phyloP scores from a whole-genome alignment of 495 filamentous ascomycete species.

The Aspergillus conjunctus region DNA sequence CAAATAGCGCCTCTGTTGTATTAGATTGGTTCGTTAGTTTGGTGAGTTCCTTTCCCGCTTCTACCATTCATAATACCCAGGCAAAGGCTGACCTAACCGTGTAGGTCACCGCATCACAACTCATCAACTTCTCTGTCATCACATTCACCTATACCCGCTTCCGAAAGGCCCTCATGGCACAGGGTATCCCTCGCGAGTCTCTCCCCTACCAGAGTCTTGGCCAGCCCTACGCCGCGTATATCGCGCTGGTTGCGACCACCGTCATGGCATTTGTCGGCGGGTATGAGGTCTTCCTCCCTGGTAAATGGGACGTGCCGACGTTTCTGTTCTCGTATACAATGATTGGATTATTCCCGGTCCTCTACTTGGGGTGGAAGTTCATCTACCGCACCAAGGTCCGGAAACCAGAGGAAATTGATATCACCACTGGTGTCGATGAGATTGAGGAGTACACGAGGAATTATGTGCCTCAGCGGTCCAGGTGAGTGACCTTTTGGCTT shows the following conservation, averaged over 20 bases:
- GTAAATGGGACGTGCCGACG: conserved; percentile 69
- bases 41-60: conserved; percentile 36
- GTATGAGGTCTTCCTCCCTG: conserved; percentile 74
- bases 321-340: conserved; percentile 81
- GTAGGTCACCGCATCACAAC: conserved; percentile 67
- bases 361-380: conserved; percentile 73
- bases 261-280: conserved; percentile 76
- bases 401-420: conserved; percentile 62
- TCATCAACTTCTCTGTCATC: conserved; percentile 76
- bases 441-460: conserved; percentile 73
- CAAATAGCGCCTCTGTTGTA: conserved; percentile 65
- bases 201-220: conserved; percentile 67
- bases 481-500: conserved; percentile 42
- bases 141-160: conserved; percentile 74
- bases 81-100: conserved; percentile 9
- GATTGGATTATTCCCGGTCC: conserved; percentile 64
- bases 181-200: conserved; percentile 62
- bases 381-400: conserved; percentile 62
- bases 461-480: conserved; percentile 59
- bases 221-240: conserved; percentile 74
- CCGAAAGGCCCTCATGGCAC: conserved; percentile 65
- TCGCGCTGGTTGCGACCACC: conserved; percentile 60
- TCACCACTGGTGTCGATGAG: conserved; percentile 64
- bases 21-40: conserved; percentile 76
- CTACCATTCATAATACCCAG: no score